A percentile compares a stretch with the other conserved stretches of the same genome.
Evolutionary conservation across 2,329 filamentous ascomycete genomes (phyloP).

Genomic region (Aspergillus udagawae): DNA sequence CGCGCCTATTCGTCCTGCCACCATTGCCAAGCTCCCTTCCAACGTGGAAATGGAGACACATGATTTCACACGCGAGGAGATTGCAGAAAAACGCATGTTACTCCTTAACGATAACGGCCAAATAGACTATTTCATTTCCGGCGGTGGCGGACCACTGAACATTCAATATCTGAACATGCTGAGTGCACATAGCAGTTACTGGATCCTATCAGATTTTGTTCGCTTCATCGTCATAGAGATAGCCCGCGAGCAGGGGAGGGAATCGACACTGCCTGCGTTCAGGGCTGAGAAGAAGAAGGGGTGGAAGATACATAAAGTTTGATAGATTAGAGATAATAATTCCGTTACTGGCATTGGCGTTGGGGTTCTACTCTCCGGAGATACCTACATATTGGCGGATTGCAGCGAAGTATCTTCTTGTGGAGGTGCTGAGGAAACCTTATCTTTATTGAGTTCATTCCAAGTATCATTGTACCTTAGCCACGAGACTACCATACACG

Average conservation of each 20-base stretch:
- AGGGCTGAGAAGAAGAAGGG: constrained; percentile 51
- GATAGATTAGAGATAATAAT: neutral
- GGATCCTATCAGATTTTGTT: constrained; percentile 83
- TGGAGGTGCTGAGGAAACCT: neutral
- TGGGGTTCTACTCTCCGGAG: neutral
- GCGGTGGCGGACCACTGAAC: constrained; percentile 80
- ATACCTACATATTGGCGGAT: neutral
- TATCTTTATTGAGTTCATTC: neutral
- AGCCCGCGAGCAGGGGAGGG: constrained; percentile 67
- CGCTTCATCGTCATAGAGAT: constrained; percentile 85
- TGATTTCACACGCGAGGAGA: constrained; percentile 86
- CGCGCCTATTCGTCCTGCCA: constrained; percentile 55
- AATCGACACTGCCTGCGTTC: constrained; percentile 51
- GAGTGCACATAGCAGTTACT: constrained; percentile 91
- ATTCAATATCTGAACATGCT: constrained; percentile 98
- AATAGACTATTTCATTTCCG: constrained; percentile 83
- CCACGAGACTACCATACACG: too few relatives aligned
- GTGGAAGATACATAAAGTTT: constrained; percentile 44
- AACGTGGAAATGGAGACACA: constrained; percentile 93
- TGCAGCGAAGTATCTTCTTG: neutral
- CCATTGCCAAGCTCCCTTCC: constrained; percentile 57
- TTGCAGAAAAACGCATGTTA: constrained; percentile 83
- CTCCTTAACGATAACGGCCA: constrained; percentile 95
- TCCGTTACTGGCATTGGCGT: neutral
- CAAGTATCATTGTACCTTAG: neutral